Evolutionary conservation across 2,329 filamentous ascomycete species (phyloP).

Genomic region (Ramularia collo-cygni): DNA sequence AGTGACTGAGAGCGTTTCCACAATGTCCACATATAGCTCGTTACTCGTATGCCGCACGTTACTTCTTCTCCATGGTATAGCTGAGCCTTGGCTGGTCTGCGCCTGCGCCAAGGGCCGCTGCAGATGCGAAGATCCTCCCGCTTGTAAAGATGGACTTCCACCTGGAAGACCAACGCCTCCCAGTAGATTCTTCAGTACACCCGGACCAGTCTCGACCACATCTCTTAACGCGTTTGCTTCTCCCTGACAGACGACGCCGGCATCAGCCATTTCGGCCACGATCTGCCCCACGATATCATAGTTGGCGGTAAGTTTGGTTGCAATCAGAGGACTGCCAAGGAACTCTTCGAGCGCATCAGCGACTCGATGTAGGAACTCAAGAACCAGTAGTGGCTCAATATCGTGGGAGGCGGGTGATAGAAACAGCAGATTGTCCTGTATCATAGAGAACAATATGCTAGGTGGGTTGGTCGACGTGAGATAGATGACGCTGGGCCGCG

Average conservation of each 20-base stretch:
- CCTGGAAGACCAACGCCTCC: constrained; percentile 79
- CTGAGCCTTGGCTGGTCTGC: constrained; percentile 32
- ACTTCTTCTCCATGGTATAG: constrained; percentile 80
- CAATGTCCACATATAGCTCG: constrained; percentile 91
- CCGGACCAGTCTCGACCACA: constrained; percentile 76
- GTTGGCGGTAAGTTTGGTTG: constrained; percentile 76
- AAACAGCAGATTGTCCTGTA: constrained; percentile 82
- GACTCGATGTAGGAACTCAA: constrained; percentile 91
- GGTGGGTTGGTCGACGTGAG: constrained; percentile 74
- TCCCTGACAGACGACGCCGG: constrained; percentile 78
- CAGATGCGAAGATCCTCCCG: constrained; percentile 14
- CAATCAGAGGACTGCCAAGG: constrained; percentile 76
- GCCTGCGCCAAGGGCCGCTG: constrained; percentile 15
- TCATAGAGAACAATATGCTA: constrained; percentile 79
- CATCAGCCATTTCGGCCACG: constrained; percentile 93
- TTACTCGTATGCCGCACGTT: constrained; percentile 96
- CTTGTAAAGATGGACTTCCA: constrained; percentile 22
- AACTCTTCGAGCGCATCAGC: constrained; percentile 93
- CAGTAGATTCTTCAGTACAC: constrained; percentile 79
- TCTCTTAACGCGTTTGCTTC: constrained; percentile 90
- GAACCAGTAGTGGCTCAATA: constrained; percentile 77
- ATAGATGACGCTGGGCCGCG: constrained; percentile 81
- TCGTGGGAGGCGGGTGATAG: constrained; percentile 79
- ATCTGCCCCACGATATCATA: constrained; percentile 94
- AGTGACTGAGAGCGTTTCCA: constrained; percentile 82